Percentiles rank a stretch among this genome's conserved stretches.
Evolutionary conservation across 2,329 filamentous ascomycete species (phyloP).

Genomic region (Metarhizium robertsii): DNA sequence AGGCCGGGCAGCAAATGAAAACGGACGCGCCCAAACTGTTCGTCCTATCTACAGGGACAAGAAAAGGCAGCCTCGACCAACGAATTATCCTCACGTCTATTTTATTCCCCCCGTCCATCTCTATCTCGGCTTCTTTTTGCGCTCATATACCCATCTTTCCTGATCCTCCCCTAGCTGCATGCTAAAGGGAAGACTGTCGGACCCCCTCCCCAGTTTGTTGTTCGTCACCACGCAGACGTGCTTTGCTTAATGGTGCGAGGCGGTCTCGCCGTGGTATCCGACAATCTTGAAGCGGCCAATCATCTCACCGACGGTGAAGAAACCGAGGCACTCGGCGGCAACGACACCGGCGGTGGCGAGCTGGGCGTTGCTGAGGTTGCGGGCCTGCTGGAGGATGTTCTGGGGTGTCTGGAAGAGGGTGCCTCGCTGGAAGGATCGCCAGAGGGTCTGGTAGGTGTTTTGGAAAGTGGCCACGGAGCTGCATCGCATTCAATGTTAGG

Average conservation of each 20-base stretch:
- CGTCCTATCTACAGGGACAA: too few species aligned
- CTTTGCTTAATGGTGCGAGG: conserved; percentile 46
- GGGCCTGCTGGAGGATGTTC: conserved; percentile 45
- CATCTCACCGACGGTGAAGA: conserved; percentile 98
- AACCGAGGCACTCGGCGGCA: conserved; percentile 78
- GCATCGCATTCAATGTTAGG: conserved; percentile 9
- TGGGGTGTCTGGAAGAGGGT: conserved; percentile 47
- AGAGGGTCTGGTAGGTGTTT: conserved; percentile 68
- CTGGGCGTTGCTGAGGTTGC: conserved; percentile 63
- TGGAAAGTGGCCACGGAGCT: conserved; percentile 79
- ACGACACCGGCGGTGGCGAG: conserved; percentile 67
- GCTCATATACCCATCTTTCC: background rate
- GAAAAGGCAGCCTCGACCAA: background rate
- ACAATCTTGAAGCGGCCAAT: conserved; percentile 91
- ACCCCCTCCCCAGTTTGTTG: background rate
- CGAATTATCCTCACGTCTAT: background rate
- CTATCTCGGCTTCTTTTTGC: background rate
- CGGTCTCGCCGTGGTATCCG: conserved; percentile 71
- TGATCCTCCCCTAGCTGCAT: background rate
- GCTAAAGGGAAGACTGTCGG: background rate
- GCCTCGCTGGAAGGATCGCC: conserved; percentile 61
- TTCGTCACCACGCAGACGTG: background rate
- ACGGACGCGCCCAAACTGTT: too few species aligned
- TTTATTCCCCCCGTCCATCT: conserved; percentile 9
- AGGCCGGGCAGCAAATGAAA: background rate